Base-by-base conservation (phyloP, 139 green algal species). In the Ulvella scutata region DNA sequence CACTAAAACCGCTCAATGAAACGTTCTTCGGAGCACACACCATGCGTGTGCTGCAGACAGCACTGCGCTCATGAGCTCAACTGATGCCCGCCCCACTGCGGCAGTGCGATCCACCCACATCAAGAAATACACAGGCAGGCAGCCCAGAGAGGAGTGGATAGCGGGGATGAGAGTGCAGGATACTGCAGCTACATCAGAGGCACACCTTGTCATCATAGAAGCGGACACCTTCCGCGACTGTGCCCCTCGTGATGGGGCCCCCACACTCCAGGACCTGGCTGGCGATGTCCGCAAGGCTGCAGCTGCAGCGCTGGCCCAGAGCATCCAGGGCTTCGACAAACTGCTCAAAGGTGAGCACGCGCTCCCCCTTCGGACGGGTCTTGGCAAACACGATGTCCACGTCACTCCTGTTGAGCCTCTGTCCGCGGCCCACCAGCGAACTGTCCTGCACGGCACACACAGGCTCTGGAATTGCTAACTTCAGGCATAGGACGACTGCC, bases 301-400 rank as follows among this genome's bases (percentile, higher is more conserved):
- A 36, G 51, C 51, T 26, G 1, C 51, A 34, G 13, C 51, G 10
- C n/a, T 67, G 51, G 9, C 51, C 51, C 7, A 67, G 51, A 1
- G 51, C 51, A 67, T 67, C 51, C 0, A 67, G 51, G 9, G 51
- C 51, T 26, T 67, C 51, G 33, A 67, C 33, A 26, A 67, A 67
- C 51, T 67, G 51, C 51, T 67, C 51, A 23, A 67, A 67, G 9
- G 51, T 36, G n/a, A 67, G 51, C 51, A 67, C 51, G 13, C 51
- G 51, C 51, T 67, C 51, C 9, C 51, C 51, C 17, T 67, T 67
- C n/a, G 51, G 31, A n/a, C 51, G 9, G 51, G 33, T 26, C 17
- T 67, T 67, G 51, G 51, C 51, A 67, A 67, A 67, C 10, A 67
- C 51, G 6, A 67, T n/a, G 51, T 67, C 51, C 9, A 67, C 51